Evolutionary conservation across 2,329 filamentous ascomycete species (phyloP).

Genomic region (Tolypocladium tropicale): DNA sequence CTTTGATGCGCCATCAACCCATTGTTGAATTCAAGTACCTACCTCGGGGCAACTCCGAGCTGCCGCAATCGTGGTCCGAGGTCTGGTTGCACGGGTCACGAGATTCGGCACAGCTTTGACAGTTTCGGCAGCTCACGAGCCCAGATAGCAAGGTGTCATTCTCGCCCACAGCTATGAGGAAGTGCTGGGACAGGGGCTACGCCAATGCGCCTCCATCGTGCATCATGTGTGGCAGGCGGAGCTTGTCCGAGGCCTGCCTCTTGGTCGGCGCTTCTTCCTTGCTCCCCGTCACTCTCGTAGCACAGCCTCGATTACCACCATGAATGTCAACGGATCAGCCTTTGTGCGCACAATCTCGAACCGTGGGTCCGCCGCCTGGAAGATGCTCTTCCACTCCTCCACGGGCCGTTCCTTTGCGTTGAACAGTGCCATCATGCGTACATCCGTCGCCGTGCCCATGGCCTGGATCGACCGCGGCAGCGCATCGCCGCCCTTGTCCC

Average conservation of each 20-base stretch:
- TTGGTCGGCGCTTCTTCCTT: no score
- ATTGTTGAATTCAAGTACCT: no score
- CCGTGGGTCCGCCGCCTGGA: conserved; percentile 32
- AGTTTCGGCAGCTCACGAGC: not conserved
- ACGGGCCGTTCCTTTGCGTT: conserved; percentile 36
- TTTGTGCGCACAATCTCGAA: conserved; percentile 28
- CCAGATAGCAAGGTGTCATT: not conserved
- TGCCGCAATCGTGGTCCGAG: not conserved
- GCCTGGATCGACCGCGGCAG: conserved; percentile 25
- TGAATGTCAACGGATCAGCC: conserved; percentile 24
- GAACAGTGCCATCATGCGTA: conserved; percentile 39
- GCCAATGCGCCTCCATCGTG: not conserved
- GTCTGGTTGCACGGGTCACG: not conserved
- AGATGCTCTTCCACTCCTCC: conserved; percentile 33
- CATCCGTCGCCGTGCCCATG: conserved; percentile 31
- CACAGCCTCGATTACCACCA: conserved; percentile 25
- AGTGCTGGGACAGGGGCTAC: no score
- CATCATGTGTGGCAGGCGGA: no score
- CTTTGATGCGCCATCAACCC: no score
- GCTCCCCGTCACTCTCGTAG: conserved; percentile 16
- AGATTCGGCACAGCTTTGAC: not conserved
- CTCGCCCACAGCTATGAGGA: not conserved
- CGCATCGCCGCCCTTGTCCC: conserved; percentile 9
- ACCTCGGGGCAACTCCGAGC: not conserved
- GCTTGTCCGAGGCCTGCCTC: no score